phyloP scores from a whole-genome alignment of 1,139 yeast genomes.

The Scheffersomyces titani region DNA sequence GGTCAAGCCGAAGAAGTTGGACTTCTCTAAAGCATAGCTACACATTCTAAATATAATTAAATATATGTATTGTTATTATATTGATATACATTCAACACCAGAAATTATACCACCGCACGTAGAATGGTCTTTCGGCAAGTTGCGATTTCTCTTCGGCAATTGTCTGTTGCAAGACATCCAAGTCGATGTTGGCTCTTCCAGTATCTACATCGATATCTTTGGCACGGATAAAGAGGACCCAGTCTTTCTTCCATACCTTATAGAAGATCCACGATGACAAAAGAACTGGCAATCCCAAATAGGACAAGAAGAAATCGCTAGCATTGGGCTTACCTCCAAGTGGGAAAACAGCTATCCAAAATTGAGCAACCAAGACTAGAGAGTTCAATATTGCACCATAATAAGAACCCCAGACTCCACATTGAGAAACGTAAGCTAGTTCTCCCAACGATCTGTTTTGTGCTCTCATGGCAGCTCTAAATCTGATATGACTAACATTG shows the following conservation, averaged over 20 bases:
- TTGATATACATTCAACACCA: constrained; percentile 17
- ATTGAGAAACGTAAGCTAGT: constrained; percentile 66
- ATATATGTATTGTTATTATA: constrained; percentile 2
- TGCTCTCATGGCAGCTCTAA: constrained; percentile 67
- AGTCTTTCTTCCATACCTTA: constrained; percentile 56
- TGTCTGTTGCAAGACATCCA: constrained; percentile 24
- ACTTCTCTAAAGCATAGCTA: constrained; percentile 19
- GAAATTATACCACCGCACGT: constrained; percentile 18
- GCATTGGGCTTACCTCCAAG: constrained; percentile 59
- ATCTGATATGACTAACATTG: constrained; percentile 73
- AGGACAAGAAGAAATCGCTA: constrained; percentile 57
- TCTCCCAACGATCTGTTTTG: constrained; percentile 70
- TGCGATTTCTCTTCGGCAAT: constrained; percentile 20
- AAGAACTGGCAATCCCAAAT: constrained; percentile 64
- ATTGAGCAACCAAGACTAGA: constrained; percentile 74
- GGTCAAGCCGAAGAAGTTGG: constrained; percentile 44
- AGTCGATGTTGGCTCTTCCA: constrained; percentile 24
- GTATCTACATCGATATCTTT: constrained; percentile 23
- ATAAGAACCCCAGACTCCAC: constrained; percentile 70
- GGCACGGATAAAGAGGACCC: constrained; percentile 31
- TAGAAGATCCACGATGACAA: constrained; percentile 58
- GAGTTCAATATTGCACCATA: constrained; percentile 62
- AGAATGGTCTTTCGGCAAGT: constrained; percentile 20
- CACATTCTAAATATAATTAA: not conserved
- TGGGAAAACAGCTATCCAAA: constrained; percentile 78